Base-by-base conservation (phyloP, 2,329 filamentous ascomycete species). In the Xylaria hypoxylon region DNA sequence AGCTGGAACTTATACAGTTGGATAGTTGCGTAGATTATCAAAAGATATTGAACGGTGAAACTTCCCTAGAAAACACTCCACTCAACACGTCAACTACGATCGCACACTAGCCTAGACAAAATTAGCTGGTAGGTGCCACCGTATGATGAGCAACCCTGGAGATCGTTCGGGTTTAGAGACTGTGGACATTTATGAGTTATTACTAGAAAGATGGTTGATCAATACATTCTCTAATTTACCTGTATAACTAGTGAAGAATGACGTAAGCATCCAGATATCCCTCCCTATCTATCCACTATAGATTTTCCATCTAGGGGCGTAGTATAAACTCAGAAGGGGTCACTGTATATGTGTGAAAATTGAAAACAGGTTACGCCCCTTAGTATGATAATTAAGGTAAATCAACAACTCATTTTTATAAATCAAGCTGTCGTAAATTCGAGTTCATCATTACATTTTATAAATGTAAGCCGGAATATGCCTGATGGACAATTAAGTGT, bases 11-110 rank as follows among this genome's bases (percentile, higher is more conserved):
- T 62, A 55, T 42, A 33, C 26, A 62, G 47, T 22, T 61, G 57
- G 51, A 51, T 56, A 61, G 35, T 31, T 42, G 26, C 19, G 26
- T 61, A 33, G 15, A 61, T 56, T 44, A 60, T 35, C 51, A 42
- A 61, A 22, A 48, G 31, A 33, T 26, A n/a, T 19, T 44, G 5
- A 57, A 24, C 52, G 1, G 31, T 40, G 19, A 31, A 19, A 48
- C 8, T 61, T 15, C 35, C 24, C 40, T 33, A 45, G 38, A 48
- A 24, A 31, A 40, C 52, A 33, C 58, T 50, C 62, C 53, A 65
- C 58, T 45, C 42, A 65, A 51, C 59, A 68, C 62, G 58, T 64
- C 57, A 62, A 57, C 42, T 45, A 24, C 7, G 6, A 26, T 61
- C 15, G 19, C 35, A 48, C 33, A n/a, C 45, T 52, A 55, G n/a